phyloP scores from a whole-genome alignment of 176 grass and related monocot species.

The Raddia distichophylla region DNA sequence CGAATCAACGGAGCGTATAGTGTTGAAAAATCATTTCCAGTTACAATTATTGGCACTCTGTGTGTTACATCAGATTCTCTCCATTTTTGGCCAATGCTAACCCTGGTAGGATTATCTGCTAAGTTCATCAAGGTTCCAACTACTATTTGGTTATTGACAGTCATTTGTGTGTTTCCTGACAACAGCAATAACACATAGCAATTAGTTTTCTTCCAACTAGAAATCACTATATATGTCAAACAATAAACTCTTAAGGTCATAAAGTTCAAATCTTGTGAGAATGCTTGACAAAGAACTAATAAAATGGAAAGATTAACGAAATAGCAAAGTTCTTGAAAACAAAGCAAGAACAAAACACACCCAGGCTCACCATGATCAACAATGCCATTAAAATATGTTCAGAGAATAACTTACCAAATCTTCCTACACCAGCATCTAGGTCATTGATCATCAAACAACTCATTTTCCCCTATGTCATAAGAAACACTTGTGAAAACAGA shows the following conservation, averaged over 20 bases:
- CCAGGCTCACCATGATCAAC: not conserved
- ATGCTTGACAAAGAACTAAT: not conserved
- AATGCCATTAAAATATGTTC: conserved; percentile 12
- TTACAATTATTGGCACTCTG: conserved; percentile 81
- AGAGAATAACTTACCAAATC: conserved; percentile 75
- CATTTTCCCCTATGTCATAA: conserved; percentile 75
- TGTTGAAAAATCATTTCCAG: conserved; percentile 91
- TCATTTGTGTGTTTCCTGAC: conserved; percentile 96
- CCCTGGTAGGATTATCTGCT: conserved; percentile 90
- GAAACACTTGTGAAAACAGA: conserved; percentile 44
- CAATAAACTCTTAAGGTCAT: conserved; percentile 7
- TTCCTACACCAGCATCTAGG: conserved; percentile 94
- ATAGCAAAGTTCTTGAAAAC: conserved; percentile 2
- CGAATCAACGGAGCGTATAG: conserved; percentile 94
- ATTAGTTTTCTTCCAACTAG: conserved; percentile 5
- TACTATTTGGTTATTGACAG: conserved; percentile 95
- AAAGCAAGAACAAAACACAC: not conserved
- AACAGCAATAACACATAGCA: conserved; percentile 27
- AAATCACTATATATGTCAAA: conserved; percentile 16
- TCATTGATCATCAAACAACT: conserved; percentile 99
- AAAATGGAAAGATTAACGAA: conserved; percentile 9
- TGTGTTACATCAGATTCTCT: conserved; percentile 87
- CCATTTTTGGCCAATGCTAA: conserved; percentile 91
- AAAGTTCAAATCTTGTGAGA: not conserved
- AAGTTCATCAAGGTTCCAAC: conserved; percentile 95